phyloP scores from a whole-genome alignment of 2,329 filamentous ascomycete species.

The Beauveria sp. region DNA sequence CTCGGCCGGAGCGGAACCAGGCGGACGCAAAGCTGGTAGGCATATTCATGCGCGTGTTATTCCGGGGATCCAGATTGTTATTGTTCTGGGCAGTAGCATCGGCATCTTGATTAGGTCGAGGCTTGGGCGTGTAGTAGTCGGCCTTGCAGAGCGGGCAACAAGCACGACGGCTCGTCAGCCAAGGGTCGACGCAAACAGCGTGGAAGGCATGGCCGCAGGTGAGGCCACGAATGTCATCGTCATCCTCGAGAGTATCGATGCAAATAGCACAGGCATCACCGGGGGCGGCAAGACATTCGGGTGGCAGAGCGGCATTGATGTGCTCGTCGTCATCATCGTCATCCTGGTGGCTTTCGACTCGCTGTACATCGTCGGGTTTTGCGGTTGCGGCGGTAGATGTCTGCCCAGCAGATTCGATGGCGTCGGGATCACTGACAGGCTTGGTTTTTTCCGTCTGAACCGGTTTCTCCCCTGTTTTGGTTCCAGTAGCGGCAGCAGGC shows the following conservation, averaged over 20 bases:
- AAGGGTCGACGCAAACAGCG: constrained; percentile 89
- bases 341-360: constrained; percentile 43
- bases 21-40: constrained; percentile 34
- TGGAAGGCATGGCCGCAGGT: constrained; percentile 98
- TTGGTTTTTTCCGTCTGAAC: constrained; percentile 13
- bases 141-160: constrained; percentile 98
- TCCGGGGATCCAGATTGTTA: constrained; percentile 26
- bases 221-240: constrained; percentile 89
- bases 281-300: constrained; percentile 71
- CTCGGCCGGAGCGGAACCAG: constrained; percentile 24
- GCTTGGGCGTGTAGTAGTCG: constrained; percentile 94
- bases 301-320: constrained; percentile 73
- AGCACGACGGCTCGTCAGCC: constrained; percentile 87
- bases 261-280: constrained; percentile 96
- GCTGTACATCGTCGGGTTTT: constrained; percentile 26
- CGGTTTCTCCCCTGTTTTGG: constrained; percentile 16
- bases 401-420: constrained; percentile 18
- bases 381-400: constrained; percentile 17
- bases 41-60: constrained; percentile 40
- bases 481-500: constrained; percentile 15
- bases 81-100: constrained; percentile 24
- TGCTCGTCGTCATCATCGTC: constrained; percentile 70
- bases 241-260: constrained; percentile 86
- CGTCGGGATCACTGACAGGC: constrained; percentile 3
- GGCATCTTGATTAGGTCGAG: constrained; percentile 50